Evolutionary conservation across 75 land plant species (phyloP), one percentile per base, ranked within the genome.

Genomic region (Azolla pinnata): DNA sequence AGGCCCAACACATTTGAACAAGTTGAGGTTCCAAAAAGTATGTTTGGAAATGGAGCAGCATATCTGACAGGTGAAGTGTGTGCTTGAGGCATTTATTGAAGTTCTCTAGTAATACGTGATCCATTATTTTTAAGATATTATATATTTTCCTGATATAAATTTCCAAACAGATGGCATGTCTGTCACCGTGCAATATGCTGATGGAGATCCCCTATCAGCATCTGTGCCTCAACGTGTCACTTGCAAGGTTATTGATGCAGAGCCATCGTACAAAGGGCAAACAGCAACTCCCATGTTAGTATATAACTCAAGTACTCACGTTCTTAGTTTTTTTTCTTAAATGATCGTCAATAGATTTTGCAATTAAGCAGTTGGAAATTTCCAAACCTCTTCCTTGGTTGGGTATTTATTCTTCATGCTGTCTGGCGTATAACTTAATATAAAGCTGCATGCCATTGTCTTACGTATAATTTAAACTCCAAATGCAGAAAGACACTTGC

Each of bases 1-100:
- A 86, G 97, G 30, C 82, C 89, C 34, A 68, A 70, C 0, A 82
- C 84, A 61, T 92, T 74, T 73, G 89, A 82, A 68, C 97, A 92
- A 65, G 28, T 92, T 27, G 84, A 84, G 64, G 72, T 92, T 3
- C 30, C 73, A 0, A 79, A 82, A 61, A 74, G 69, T 19, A 50
- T 92, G 48, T 83, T 92, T 70, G 95, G 95, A 48, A 79, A 73
- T 54, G 70, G 79, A 71, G 84, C 76, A 52, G 71, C 64, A 19
- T 92, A 85, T 61, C 67, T 92, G 17, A 65, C 83, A 79, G 97
- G 97, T 86, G 20, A 54, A 19, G 49, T 2, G 4, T 56, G 12
- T 56, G 29, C 58, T 7, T n/a, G 9, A 7, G 8, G 53, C 7
- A 5, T 35, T 5, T 35, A 12, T 35, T 50, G 53, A 18, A 50